Percentiles rank a stretch among this genome's conserved stretches.
Evolutionary conservation across 2,329 filamentous ascomycete genomes (phyloP).

Genomic region (Pestalotiopsis fici): DNA sequence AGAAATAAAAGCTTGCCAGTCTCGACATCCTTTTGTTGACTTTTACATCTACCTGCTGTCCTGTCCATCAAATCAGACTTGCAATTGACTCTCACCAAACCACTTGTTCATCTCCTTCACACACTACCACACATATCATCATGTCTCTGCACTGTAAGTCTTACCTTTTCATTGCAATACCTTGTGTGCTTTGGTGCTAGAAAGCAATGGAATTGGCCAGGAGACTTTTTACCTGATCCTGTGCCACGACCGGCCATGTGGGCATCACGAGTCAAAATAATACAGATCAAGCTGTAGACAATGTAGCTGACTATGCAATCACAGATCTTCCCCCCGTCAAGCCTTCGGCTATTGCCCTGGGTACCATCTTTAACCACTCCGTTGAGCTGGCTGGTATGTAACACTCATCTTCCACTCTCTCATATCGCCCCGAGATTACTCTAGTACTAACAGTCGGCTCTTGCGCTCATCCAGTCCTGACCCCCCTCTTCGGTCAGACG

Average conservation of each 20-base stretch:
- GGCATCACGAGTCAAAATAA: background rate
- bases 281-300: background rate
- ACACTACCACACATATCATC: conserved; percentile 27
- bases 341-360: conserved; percentile 95
- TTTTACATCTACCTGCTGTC: background rate
- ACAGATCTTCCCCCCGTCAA: conserved; percentile 75
- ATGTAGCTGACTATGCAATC: background rate
- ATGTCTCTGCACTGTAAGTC: conserved; percentile 64
- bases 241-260: too few relatives aligned
- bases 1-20: conserved; percentile 4
- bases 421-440: background rate
- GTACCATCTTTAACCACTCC: conserved; percentile 93
- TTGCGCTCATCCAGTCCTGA: conserved; percentile 59
- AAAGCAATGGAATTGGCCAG: background rate
- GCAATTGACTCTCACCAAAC: background rate
- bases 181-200: background rate
- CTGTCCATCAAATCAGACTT: background rate
- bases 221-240: background rate
- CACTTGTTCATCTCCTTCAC: background rate
- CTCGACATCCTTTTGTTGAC: conserved; percentile 1
- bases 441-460: background rate
- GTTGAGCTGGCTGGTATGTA: conserved; percentile 70
- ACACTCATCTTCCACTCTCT: background rate
- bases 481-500: conserved; percentile 89
- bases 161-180: background rate